Percentiles rank a stretch among this genome's conserved stretches.
Conservation (phyloP, 2,329 filamentous ascomycete species). For the Pseudogymnoascus sp. region DNA sequence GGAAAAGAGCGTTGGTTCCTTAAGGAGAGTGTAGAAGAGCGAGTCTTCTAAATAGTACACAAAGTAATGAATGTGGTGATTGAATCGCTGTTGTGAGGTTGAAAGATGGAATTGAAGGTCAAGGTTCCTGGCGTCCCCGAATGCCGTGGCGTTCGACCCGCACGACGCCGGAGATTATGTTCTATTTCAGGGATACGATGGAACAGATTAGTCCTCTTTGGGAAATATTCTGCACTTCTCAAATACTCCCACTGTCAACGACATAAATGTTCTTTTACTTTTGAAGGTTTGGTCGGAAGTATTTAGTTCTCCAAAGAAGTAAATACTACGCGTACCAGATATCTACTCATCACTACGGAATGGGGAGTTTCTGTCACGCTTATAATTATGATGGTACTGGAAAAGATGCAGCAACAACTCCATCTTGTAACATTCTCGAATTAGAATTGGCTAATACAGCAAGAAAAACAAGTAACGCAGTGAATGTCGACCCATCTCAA, state of each 20-base stretch:
- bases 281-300: neutral
- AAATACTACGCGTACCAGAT: neutral
- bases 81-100: constrained; percentile 3
- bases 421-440: constrained; percentile 13
- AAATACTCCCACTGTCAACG: neutral
- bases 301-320: neutral
- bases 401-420: constrained; percentile 4
- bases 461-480: constrained; percentile 28
- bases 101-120: constrained; percentile 9
- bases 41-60: neutral
- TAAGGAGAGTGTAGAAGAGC: constrained; percentile 10
- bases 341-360: neutral
- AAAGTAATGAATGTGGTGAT: constrained; percentile 1
- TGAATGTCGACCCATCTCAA: constrained; percentile 27
- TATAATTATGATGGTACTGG: neutral
- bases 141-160: constrained; percentile 4
- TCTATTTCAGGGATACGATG: constrained; percentile 10
- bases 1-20: neutral
- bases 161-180: constrained; percentile 8
- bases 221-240: neutral
- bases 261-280: neutral
- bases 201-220: neutral
- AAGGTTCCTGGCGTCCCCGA: constrained; percentile 7
- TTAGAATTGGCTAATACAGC: constrained; percentile 33
- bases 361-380: neutral